Base-by-base conservation (phyloP, 805 yeast genomes). In the Blastobotrys parvus region DNA sequence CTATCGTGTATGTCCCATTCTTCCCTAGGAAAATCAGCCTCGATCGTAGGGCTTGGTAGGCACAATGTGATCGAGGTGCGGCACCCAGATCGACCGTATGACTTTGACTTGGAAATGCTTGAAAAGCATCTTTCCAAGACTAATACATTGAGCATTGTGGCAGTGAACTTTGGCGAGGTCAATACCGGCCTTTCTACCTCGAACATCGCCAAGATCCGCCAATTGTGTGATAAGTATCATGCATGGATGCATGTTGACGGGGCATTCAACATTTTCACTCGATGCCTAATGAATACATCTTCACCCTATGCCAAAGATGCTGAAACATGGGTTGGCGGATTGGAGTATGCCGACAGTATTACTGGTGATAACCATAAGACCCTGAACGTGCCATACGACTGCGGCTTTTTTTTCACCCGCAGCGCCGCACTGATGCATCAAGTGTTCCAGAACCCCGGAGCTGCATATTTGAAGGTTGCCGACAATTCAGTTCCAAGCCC, bases 211-310 rank as follows among this genome's bases (percentile, higher is more conserved):
- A 15, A 33, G 17, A 31, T 53, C 8, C 40, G 53, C 16, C 27
- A 34, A 13, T 39, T 53, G 15, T 53, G 57, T 30, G 50, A 45
- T 35, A 42, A 32, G 31, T 46, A 49, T 38, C 40, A 42, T 7
- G 54, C 57, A 4, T 53, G 57, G 57, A 36, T 53, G 31, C 57
- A 53, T 42, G 39, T 53, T 32, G 57, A 53, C 35, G 57, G 54
- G 10, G 57, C 57, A 7, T 53, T 53, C 41, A 54, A 53, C n/a
- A 45, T 41, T 16, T 53, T 43, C 36, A 8, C 46, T 1, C 41
- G 54, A 10, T 29, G 37, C 2, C 43, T 53, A 18, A 21, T 16
- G 8, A 35, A 30, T 18, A 17, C 41, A 6, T 39, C 22, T 10
- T 35, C 38, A 20, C 10, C 4, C 15, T 22, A 19, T 11, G 39